Evolutionary conservation across 495 filamentous ascomycete genomes (phyloP).

Genomic region (Oleoguttula mirabilis): DNA sequence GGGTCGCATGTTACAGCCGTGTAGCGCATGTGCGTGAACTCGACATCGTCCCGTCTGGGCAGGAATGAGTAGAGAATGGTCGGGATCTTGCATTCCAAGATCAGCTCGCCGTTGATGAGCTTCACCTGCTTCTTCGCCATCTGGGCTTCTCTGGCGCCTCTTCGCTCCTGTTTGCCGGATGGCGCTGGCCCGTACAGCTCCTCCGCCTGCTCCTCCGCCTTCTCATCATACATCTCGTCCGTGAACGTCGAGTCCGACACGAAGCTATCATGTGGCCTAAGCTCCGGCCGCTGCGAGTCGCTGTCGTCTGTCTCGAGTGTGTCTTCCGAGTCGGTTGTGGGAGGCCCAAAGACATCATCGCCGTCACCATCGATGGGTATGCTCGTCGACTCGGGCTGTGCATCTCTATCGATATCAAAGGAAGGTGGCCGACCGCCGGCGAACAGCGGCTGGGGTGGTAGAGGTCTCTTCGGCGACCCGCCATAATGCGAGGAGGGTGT

Average conservation of each 20-base stretch:
- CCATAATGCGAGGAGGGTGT: constrained; percentile 81
- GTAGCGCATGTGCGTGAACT: constrained; percentile 99
- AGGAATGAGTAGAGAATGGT: constrained; percentile 94
- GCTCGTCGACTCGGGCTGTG: constrained; percentile 29
- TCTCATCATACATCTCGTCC: constrained; percentile 38
- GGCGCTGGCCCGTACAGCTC: constrained; percentile 83
- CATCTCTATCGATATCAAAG: constrained; percentile 40
- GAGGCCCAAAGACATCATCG: constrained; percentile 69
- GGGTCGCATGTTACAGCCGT: constrained; percentile 99
- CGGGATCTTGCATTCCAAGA: constrained; percentile 97
- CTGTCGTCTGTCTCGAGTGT: not conserved
- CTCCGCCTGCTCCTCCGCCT: constrained; percentile 38
- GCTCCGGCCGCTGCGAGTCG: constrained; percentile 31
- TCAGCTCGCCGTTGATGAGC: constrained; percentile 92
- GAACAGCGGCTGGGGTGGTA: constrained; percentile 88
- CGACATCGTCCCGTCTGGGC: constrained; percentile 77
- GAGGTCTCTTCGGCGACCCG: constrained; percentile 68
- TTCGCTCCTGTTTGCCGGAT: constrained; percentile 69
- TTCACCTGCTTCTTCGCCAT: constrained; percentile 90
- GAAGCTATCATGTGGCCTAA: constrained; percentile 50
- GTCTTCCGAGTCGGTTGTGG: constrained; percentile 30
- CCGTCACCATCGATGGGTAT: constrained; percentile 54
- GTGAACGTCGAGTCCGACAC: constrained; percentile 54
- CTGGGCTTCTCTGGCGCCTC: constrained; percentile 70
- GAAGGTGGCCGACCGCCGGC: constrained; percentile 34